phyloP scores from a whole-genome alignment of 495 filamentous ascomycete genomes.

The Ramalina peruviana region DNA sequence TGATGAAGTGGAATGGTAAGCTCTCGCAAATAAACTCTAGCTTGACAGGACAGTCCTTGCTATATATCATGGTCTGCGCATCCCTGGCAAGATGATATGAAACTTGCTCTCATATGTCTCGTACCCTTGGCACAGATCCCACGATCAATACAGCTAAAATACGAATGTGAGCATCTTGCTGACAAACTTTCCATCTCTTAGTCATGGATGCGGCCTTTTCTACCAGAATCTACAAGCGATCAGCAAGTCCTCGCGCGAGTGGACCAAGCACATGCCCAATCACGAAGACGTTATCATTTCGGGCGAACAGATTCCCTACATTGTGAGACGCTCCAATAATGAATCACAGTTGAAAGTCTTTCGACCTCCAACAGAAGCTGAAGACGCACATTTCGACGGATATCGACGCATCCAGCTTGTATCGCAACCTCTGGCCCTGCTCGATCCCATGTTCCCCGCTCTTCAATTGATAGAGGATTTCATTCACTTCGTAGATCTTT shows the following conservation, averaged over 20 bases:
- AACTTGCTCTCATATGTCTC: not conserved
- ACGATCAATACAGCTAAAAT: not conserved
- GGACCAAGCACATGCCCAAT: not conserved
- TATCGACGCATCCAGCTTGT: conserved; percentile 13
- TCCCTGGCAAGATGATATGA: not conserved
- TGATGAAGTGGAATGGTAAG: conserved; percentile 7
- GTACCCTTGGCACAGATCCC: not conserved
- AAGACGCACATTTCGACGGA: conserved; percentile 6
- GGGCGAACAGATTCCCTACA: conserved; percentile 10
- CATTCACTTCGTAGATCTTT: conserved; percentile 8
- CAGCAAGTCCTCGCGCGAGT: conserved; percentile 4
- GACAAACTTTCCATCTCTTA: not conserved
- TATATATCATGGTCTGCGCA: not conserved
- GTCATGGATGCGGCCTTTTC: conserved; percentile 7
- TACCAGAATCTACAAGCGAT: conserved; percentile 11
- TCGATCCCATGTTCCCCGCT: conserved; percentile 8
- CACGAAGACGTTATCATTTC: not conserved
- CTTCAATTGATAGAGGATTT: conserved; percentile 11
- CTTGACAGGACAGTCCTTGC: not conserved
- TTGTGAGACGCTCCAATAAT: conserved; percentile 2
- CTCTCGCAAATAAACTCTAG: not conserved
- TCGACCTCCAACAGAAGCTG: conserved; percentile 3
- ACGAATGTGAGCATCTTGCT: too few relatives aligned
- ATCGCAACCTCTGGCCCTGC: conserved; percentile 10
- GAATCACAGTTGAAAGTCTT: conserved; percentile 6